Conservation (phyloP, 192 early-diverging fungal genomes). For the Chytriomyces sp. region DNA sequence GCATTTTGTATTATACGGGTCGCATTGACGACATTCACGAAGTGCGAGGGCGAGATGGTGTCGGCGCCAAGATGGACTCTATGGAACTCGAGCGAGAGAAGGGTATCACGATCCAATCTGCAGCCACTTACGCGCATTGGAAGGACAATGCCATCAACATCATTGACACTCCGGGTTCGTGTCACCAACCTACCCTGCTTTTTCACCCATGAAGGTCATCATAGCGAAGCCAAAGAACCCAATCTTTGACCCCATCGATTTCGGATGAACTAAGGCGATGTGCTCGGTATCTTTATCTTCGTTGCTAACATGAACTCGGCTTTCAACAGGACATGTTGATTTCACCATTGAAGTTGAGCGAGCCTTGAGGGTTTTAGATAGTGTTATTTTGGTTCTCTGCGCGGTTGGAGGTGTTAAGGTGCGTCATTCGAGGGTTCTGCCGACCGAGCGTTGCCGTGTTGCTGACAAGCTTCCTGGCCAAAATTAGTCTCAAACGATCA, state of each 20-base stretch:
- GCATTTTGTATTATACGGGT: conserved; percentile 96
- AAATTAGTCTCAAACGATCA: conserved; percentile 87
- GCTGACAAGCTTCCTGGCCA: conserved; percentile 59
- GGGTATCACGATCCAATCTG: conserved; percentile 96
- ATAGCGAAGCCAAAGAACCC: neutral
- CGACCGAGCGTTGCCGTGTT: neutral
- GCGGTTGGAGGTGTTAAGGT: conserved; percentile 95
- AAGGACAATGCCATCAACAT: conserved; percentile 75
- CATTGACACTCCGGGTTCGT: conserved; percentile 89
- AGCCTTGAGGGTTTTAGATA: conserved; percentile 89
- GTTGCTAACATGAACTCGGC: neutral
- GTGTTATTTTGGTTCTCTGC: conserved; percentile 90
- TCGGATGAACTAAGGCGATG: neutral
- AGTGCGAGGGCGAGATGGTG: conserved; percentile 76
- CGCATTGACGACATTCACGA: conserved; percentile 83
- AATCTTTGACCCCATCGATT: neutral
- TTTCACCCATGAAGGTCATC: neutral
- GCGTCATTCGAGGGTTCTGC: too few species aligned
- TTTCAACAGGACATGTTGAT: conserved; percentile 80
- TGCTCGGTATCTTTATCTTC: neutral
- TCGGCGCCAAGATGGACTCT: conserved; percentile 99
- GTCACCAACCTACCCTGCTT: neutral
- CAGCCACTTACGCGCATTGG: conserved; percentile 85
- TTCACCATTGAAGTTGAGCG: conserved; percentile 97
- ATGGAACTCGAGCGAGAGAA: conserved; percentile 99